Evolutionary conservation across 208 protist genomes (phyloP), one percentile per base, ranked within the genome.

Genomic region (Naegleria gruberi): DNA sequence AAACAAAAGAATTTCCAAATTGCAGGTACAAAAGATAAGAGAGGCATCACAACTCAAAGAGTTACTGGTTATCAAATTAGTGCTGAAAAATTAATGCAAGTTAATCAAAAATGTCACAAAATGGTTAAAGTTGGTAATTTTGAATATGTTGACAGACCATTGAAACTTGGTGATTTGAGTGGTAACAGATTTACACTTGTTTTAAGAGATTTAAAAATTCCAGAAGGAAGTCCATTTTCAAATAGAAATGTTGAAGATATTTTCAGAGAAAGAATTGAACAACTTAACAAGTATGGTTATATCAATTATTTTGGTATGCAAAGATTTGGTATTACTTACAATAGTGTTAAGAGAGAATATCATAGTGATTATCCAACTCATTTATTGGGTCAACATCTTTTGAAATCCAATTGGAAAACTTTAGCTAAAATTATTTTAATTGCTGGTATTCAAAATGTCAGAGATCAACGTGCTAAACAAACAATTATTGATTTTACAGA

Each of bases 261-360:
- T 95, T 17, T 51, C 90, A 47, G 45, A 82, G 30, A 94, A 95
- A 15, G 40, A 44, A 89, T 96, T 42, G 44, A 89, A 12, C 86
- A 37, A 30, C 90, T 94, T 1, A 85, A 88, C 43, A 42, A 84
- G 7, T 45, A 90, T 57, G 97, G 97, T 4, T 98, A 98, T 91
- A 77, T 98, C 89, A 99, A 98, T 92, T 98, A 98, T 91, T 98
- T 97, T 92, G 97, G 97, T 15, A 95, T 97, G 90, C 97, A 99
- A 93, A 95, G 97, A 65, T 99, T 98, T 92, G 96, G 95, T 40
- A 97, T 96, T 30, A 98, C 95, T 40, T 89, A 90, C 15, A 92
- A 97, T 77, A 77, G 65, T 37, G 30, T 77, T 12, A 77, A 37
- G 34, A 19, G 74, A 43, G 23, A 37, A 37, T 77, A 77, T 77